Percentiles rank a stretch among this genome's conserved stretches.
Conservation (phyloP, 176 grass and related monocot genomes). For the Paspalum notatum region DNA sequence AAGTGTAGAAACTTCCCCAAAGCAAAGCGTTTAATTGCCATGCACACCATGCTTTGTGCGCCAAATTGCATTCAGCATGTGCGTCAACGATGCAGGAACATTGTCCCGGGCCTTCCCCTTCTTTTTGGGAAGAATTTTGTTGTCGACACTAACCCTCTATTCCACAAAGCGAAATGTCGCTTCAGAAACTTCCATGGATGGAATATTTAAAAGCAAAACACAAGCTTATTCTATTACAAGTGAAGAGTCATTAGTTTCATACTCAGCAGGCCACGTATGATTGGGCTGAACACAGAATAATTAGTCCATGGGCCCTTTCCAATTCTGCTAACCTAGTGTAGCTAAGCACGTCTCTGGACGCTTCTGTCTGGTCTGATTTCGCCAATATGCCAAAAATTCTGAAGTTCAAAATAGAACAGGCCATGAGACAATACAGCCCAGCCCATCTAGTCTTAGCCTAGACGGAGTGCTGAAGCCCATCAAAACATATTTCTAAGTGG, state of each 20-base stretch:
- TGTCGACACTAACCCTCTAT: constrained; percentile 5
- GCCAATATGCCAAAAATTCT: too few relatives aligned
- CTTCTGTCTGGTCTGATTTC: too few relatives aligned
- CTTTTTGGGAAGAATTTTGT: constrained; percentile 9
- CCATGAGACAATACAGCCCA: too few relatives aligned
- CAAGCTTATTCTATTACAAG: neutral
- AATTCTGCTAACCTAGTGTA: too few relatives aligned
- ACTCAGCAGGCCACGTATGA: too few relatives aligned
- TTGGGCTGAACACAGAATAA: too few relatives aligned
- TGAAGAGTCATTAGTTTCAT: neutral
- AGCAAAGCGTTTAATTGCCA: neutral
- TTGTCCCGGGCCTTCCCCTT: neutral
- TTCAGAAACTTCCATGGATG: constrained; percentile 27
- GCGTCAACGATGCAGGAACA: neutral
- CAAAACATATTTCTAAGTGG: neutral
- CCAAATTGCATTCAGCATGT: neutral
- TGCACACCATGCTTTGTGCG: neutral
- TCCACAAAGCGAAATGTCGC: constrained; percentile 25
- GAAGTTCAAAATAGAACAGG: too few relatives aligned
- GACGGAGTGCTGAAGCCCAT: neutral
- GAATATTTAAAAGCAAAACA: constrained; percentile 26
- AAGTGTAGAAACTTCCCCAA: neutral
- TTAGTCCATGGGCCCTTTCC: too few relatives aligned
- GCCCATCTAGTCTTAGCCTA: neutral
- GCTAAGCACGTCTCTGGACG: too few relatives aligned